Evolutionary conservation across 345 rosid genomes (phyloP), one percentile per base, ranked within the genome.

Genomic region (Brassica carinata): DNA sequence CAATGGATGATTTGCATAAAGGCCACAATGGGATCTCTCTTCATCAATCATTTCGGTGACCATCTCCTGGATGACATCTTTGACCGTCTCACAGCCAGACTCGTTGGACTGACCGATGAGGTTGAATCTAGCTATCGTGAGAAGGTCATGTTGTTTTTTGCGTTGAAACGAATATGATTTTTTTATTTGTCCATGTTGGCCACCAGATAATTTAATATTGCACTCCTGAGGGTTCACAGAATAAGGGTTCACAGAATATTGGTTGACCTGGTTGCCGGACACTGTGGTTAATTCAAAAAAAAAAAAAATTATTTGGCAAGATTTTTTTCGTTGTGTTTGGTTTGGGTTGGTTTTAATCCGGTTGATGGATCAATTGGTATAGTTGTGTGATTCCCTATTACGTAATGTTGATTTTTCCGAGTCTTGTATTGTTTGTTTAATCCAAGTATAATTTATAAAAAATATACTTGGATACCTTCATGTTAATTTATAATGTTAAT

Each of bases 1-100:
- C 84, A 65, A 63, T 85, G 88, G 87, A 79, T 75, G 45, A 53
- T 64, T 8, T 89, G 88, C 80, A 81, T 90, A 36, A 84, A 88
- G 67, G 90, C 90, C 5, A 88, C 89, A 59, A 79, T 84, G 85
- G 86, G 86, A 77, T 83, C 85, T 65, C 83, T 88, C 64, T 88
- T 88, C 55, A 79, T 64, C 30, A 72, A 72, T 55, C 86, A 87
- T 76, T 90, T 90, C 8, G 82, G 77, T 69, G 19, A 77, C 3
- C 64, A 83, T 18, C 73, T 82, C 34, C 33, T 85, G 2, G 82
- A 84, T 5, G 80, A 82, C 67, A 64, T 90, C 67, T 88, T 88
- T 18, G 76, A 73, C 17, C 83, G 86, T 11, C 73, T 88, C 55
- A 59, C 75, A 10, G 15, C 53, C 36, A 86, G 82, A 77, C 84